These are phyloP conservation scores for Byssothecium circinans DNA, from an alignment of 2,329 filamentous ascomycete species.

Conservation along the genomic window DNA sequence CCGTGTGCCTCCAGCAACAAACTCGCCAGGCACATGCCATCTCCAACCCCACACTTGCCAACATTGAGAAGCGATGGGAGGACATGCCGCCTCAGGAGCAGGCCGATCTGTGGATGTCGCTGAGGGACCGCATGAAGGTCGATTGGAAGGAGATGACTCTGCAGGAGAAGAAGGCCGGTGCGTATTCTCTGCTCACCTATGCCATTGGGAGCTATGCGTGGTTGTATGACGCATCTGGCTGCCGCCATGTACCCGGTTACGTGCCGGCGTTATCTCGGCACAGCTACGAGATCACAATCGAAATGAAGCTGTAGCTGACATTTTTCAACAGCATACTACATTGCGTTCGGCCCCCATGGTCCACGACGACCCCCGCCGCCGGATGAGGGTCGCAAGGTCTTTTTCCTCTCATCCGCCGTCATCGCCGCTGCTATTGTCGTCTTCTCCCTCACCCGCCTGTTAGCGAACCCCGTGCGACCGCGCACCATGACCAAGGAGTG, in stretches of 20 bases:
- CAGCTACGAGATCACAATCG: neutral
- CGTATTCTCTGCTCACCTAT: slow-evolving; percentile 49
- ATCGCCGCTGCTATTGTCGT: slow-evolving; percentile 67
- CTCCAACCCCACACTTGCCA: slow-evolving; percentile 94
- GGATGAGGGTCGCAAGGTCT: slow-evolving; percentile 79
- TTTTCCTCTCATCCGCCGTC: slow-evolving; percentile 71
- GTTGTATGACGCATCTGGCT: slow-evolving; percentile 35
- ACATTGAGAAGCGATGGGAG: slow-evolving; percentile 99
- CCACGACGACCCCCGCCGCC: slow-evolving; percentile 82
- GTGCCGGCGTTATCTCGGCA: neutral
- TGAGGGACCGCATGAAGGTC: slow-evolving; percentile 98
- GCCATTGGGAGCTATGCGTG: slow-evolving; percentile 14
- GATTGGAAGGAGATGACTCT: slow-evolving; percentile 94
- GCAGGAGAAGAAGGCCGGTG: slow-evolving; percentile 99
- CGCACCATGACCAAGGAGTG: slow-evolving; percentile 95
- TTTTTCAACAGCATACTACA: slow-evolving; percentile 86
- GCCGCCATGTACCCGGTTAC: slow-evolving; percentile 20
- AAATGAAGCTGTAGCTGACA: neutral
- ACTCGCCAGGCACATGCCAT: slow-evolving; percentile 80
- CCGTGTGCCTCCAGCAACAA: slow-evolving; percentile 51
- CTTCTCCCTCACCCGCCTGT: slow-evolving; percentile 72
- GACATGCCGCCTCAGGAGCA: slow-evolving; percentile 97
- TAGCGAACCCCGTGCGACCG: slow-evolving; percentile 67
- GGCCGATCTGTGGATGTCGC: slow-evolving; percentile 97
- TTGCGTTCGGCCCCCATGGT: slow-evolving; percentile 95